These are phyloP conservation scores for Grigorovia jiainica DNA, from an alignment of 805 yeast genomes.

Conservation along the genomic window DNA sequence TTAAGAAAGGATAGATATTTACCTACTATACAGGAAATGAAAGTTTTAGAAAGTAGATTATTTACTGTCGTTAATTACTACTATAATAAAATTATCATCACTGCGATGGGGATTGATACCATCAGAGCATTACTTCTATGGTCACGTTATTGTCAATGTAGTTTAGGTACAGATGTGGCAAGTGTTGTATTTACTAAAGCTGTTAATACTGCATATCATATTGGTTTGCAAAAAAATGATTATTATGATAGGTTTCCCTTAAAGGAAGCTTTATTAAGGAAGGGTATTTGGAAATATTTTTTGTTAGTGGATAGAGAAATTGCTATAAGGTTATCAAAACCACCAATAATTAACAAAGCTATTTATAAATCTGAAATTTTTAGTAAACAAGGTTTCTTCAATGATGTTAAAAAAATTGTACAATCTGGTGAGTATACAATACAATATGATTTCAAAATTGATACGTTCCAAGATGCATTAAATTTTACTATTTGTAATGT, in stretches of 20 bases:
- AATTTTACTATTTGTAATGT: slow-evolving; percentile 2
- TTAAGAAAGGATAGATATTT: slow-evolving; percentile 8
- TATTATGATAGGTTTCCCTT: slow-evolving; percentile 28
- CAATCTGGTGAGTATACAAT: neutral
- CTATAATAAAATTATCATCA: slow-evolving; percentile 37
- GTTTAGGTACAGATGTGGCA: slow-evolving; percentile 32
- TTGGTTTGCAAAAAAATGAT: slow-evolving; percentile 48
- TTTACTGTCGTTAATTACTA: slow-evolving; percentile 36
- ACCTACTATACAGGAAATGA: slow-evolving; percentile 8
- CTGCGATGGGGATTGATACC: slow-evolving; percentile 40
- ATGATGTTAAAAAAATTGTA: slow-evolving; percentile 1
- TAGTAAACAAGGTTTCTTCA: slow-evolving; percentile 6
- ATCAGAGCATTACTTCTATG: slow-evolving; percentile 44
- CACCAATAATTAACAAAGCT: slow-evolving; percentile 8
- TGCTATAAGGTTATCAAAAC: slow-evolving; percentile 7
- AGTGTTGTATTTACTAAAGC: slow-evolving; percentile 35
- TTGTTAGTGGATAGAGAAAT: slow-evolving; percentile 7
- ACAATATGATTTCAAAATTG: neutral
- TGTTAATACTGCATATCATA: slow-evolving; percentile 40
- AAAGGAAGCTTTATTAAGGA: slow-evolving; percentile 30
- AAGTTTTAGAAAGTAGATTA: slow-evolving; percentile 15
- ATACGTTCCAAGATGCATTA: slow-evolving; percentile 5
- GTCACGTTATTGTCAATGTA: slow-evolving; percentile 26
- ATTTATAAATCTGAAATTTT: slow-evolving; percentile 2
- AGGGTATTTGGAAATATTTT: slow-evolving; percentile 38